Evolutionary conservation across 2,329 filamentous ascomycete species (phyloP).

Genomic region (Eurotiales sp.): DNA sequence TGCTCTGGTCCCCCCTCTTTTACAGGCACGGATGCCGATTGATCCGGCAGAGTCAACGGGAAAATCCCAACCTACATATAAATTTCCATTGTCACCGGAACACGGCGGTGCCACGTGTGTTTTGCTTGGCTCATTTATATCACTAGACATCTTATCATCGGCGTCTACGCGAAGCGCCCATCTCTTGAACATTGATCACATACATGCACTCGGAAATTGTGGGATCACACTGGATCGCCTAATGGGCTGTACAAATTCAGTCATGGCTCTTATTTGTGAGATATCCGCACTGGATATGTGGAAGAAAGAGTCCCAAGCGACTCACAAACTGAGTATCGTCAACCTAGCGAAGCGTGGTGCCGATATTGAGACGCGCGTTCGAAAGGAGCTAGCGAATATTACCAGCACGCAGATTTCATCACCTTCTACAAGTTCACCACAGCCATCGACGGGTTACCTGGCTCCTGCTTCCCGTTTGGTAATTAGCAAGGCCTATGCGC

Average conservation of each 20-base stretch:
- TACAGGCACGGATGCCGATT: background rate
- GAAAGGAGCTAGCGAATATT: background rate
- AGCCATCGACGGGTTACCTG: background rate
- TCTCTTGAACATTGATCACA: background rate
- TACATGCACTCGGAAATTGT: background rate
- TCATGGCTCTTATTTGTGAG: constrained; percentile 1
- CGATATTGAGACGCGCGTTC: background rate
- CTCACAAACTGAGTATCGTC: constrained; percentile 1
- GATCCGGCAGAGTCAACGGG: no score
- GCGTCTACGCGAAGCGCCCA: background rate
- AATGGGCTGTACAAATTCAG: background rate
- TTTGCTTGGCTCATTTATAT: constrained; percentile 1
- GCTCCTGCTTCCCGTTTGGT: background rate
- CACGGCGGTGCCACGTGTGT: background rate
- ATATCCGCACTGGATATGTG: background rate
- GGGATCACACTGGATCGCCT: background rate
- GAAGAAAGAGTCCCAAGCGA: background rate
- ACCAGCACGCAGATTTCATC: background rate
- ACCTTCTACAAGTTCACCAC: background rate
- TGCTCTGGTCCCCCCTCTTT: background rate
- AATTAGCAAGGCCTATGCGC: background rate
- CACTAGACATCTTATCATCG: constrained; percentile 1
- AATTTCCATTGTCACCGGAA: background rate
- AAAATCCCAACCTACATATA: background rate
- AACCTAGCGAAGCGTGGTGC: background rate